phyloP scores from a whole-genome alignment of 2,329 filamentous ascomycete species.

The Ustilaginoidea virens region DNA sequence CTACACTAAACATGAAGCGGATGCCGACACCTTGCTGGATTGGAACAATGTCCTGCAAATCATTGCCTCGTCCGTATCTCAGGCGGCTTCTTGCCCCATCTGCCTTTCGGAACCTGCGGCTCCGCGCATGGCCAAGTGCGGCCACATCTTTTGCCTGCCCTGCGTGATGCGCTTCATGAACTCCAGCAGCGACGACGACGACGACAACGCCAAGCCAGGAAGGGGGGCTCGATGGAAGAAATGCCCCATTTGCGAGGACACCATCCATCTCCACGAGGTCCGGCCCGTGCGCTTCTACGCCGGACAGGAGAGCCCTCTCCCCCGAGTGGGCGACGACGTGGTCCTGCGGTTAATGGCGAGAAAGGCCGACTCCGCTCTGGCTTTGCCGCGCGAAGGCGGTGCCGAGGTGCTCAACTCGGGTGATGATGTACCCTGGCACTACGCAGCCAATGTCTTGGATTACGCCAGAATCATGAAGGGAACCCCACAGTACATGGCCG shows the following conservation, averaged over 20 bases:
- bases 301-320: constrained; percentile 70
- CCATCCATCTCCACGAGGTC: constrained; percentile 80
- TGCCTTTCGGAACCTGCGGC: constrained; percentile 87
- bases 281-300: constrained; percentile 81
- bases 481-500: constrained; percentile 70
- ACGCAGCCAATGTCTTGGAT: constrained; percentile 83
- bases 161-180: constrained; percentile 96
- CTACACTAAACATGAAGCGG: constrained; percentile 66
- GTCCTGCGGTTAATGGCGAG: constrained; percentile 76
- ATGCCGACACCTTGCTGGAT: constrained; percentile 79
- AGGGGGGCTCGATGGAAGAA: constrained; percentile 78
- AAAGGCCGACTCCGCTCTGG: constrained; percentile 66
- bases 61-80: constrained; percentile 77
- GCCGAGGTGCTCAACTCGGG: constrained; percentile 52
- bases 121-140: constrained; percentile 91
- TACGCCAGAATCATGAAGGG: constrained; percentile 95
- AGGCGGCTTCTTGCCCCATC: constrained; percentile 81
- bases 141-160: constrained; percentile 90
- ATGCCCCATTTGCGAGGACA: constrained; percentile 91
- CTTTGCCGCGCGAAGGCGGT: constrained; percentile 67
- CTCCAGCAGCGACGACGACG: constrained; percentile 59
- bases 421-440: constrained; percentile 85
- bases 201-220: constrained; percentile 50
- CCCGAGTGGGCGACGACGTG: constrained; percentile 75
- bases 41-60: constrained; percentile 88